Percentiles rank a stretch among this genome's conserved stretches.
These are phyloP conservation scores for Crassisporium funariophilum DNA, from an alignment of 768 basidiomycete genomes.

Conservation along the genomic window DNA sequence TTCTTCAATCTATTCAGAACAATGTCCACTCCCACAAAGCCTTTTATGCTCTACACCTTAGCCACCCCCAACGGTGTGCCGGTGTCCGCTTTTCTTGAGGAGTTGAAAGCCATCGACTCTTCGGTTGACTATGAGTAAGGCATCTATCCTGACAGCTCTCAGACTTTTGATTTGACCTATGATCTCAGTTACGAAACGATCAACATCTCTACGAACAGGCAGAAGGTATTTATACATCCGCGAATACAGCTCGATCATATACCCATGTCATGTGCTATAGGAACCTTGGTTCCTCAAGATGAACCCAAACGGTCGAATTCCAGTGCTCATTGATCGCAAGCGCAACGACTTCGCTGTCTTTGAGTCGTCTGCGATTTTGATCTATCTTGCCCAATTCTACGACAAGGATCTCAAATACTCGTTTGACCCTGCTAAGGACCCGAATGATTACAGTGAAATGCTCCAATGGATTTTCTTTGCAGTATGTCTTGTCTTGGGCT, in stretches of 20 bases:
- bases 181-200: slow-evolving; percentile 49
- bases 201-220: slow-evolving; percentile 62
- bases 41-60: slow-evolving; percentile 53
- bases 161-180: background rate
- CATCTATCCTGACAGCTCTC: no score
- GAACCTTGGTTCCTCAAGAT: slow-evolving; percentile 75
- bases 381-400: slow-evolving; percentile 82
- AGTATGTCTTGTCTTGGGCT: slow-evolving; percentile 31
- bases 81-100: slow-evolving; percentile 59
- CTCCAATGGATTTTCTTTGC: slow-evolving; percentile 90
- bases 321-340: slow-evolving; percentile 61
- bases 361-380: slow-evolving; percentile 78
- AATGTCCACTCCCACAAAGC: slow-evolving; percentile 37
- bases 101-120: slow-evolving; percentile 58
- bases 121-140: slow-evolving; percentile 52
- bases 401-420: slow-evolving; percentile 75
- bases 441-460: slow-evolving; percentile 68
- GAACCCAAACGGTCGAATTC: slow-evolving; percentile 77
- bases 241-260: background rate
- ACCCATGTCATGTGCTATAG: slow-evolving; percentile 20
- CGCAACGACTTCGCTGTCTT: slow-evolving; percentile 69
- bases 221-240: slow-evolving; percentile 53
- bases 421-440: slow-evolving; percentile 54
- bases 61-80: slow-evolving; percentile 63
- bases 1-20: no score